phyloP scores from a whole-genome alignment of 75 land plant species.

The Cunninghamia lanceolata region DNA sequence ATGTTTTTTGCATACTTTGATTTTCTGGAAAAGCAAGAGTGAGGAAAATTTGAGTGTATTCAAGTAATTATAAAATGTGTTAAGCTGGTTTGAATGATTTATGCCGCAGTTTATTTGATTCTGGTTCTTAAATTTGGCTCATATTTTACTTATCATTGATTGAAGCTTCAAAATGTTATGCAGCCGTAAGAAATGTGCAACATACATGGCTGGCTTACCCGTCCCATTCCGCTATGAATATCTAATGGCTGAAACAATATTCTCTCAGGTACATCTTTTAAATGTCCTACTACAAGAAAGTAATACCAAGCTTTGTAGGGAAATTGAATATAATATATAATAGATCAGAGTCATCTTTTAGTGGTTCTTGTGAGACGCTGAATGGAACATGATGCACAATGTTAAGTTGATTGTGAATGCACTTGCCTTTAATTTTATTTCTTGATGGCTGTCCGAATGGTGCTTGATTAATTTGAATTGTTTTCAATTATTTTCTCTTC shows the following conservation, averaged over 20 bases:
- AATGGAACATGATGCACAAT: background rate
- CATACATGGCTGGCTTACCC: constrained; percentile 86
- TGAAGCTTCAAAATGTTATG: constrained; percentile 32
- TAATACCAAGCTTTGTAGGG: background rate
- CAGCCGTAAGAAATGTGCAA: constrained; percentile 98
- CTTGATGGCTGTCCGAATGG: background rate
- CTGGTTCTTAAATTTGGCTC: background rate
- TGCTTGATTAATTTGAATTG: background rate
- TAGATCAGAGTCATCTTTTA: background rate
- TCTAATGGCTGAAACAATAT: constrained; percentile 95
- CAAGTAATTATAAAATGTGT: background rate
- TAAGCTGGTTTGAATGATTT: background rate
- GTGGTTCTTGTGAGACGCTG: background rate
- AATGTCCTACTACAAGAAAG: background rate
- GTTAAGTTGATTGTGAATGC: background rate
- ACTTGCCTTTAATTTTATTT: background rate
- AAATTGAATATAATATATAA: background rate
- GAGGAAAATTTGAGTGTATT: background rate
- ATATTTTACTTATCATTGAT: background rate
- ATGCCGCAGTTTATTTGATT: background rate
- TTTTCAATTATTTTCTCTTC: background rate
- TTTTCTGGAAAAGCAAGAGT: background rate
- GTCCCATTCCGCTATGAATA: constrained; percentile 98
- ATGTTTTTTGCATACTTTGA: background rate
- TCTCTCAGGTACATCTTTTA: constrained; percentile 69